Base-by-base conservation (phyloP, 768 basidiomycete genomes). In the Mycena venus region DNA sequence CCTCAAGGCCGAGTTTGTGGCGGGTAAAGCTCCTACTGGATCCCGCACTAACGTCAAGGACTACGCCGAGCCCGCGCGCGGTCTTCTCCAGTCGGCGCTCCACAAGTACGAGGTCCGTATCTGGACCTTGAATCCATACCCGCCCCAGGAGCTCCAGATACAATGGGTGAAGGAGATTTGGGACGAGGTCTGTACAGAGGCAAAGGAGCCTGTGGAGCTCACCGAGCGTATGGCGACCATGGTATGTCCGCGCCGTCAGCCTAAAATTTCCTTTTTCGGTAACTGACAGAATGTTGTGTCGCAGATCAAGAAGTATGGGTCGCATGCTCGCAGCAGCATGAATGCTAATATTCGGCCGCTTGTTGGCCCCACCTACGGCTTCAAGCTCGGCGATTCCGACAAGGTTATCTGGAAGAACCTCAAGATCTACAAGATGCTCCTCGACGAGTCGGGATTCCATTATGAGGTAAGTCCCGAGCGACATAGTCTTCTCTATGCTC, bases 41-140 rank as follows among this genome's bases (percentile, higher is more conserved):
- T 49, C 72, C 2, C 72, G 65, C 49, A 73, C 72, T 11, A 73
- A 60, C 29, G 27, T 68, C 27, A 63, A 63, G 23, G 47, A 68
- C 17, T 55, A 60, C 29, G 27, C 38, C 0, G 44, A 65, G 32
- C 56, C 56, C 7, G 53, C 60, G 1, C 10, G n/a, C 14, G 25
- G 17, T 19, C 72, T 60, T 15, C 32, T 73, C 59, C 62, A 68
- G 27, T 3, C 5, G 10, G 58, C 59, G 47, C 8, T 25, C 36
- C 59, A 73, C 38, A 9, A 5, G 31, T 73, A 53, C 51, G 72
- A 73, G 60, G 47, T 63, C 17, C 59, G 66, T 2, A 62, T 73
- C 29, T 68, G 66, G 66, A 68, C 65, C 1, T 0, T 62, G n/a
- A 23, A 62, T 19, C 19, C 65, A 2, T 68, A 36, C 21, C 72